phyloP scores from a whole-genome alignment of 305 asterid genomes.

The Fraxinus albicans region DNA sequence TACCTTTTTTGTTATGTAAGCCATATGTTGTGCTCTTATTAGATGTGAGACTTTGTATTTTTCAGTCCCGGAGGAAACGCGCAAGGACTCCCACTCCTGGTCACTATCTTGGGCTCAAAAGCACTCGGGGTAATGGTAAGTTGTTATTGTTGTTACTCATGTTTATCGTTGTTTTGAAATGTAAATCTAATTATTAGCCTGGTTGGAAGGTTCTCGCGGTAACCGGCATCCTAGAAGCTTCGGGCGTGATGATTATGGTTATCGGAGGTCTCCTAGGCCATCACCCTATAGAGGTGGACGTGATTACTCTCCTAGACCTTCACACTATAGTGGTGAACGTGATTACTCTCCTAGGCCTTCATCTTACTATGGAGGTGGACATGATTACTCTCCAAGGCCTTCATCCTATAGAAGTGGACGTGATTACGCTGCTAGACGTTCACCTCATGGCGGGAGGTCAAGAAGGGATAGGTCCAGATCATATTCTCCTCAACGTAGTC shows the following conservation, averaged over 20 bases:
- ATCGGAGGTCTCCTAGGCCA: slow-evolving; percentile 64
- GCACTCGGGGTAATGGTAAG: slow-evolving; percentile 71
- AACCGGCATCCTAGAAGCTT: slow-evolving; percentile 67
- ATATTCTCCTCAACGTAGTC: slow-evolving; percentile 67
- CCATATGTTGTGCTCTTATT: slow-evolving; percentile 18
- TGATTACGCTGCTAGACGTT: slow-evolving; percentile 8
- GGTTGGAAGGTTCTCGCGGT: slow-evolving; percentile 47
- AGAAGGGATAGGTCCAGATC: slow-evolving; percentile 85
- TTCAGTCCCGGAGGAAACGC: slow-evolving; percentile 90
- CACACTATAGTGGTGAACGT: neutral
- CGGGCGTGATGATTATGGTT: slow-evolving; percentile 70
- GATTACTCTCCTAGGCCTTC: neutral
- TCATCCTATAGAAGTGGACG: neutral
- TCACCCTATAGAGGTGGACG: slow-evolving; percentile 59
- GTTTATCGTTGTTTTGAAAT: neutral
- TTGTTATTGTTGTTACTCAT: slow-evolving; percentile 12
- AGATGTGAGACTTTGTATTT: slow-evolving; percentile 27
- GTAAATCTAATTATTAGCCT: slow-evolving; percentile 20
- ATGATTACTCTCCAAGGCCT: neutral
- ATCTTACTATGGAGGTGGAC: neutral
- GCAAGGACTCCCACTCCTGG: slow-evolving; percentile 98
- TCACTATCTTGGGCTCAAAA: slow-evolving; percentile 91
- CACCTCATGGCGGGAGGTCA: slow-evolving; percentile 74
- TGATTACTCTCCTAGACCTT: slow-evolving; percentile 46
- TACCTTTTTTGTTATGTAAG: neutral